Conservation (phyloP, 768 basidiomycete species). For the Termitomyces sp. region DNA sequence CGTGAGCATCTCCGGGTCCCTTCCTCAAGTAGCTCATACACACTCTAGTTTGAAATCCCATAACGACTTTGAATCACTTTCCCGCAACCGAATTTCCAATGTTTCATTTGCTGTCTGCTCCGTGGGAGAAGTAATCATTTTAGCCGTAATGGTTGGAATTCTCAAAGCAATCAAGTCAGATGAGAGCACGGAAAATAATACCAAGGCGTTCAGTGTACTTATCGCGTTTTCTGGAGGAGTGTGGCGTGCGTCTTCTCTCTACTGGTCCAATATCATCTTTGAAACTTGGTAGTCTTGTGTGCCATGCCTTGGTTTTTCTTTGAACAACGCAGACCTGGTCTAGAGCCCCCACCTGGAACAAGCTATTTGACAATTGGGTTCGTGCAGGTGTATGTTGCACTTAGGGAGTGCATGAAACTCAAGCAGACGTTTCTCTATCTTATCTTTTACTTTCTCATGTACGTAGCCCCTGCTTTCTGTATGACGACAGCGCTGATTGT, state of each 20-base stretch:
- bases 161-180: slow-evolving; percentile 59
- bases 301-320: slow-evolving; percentile 71
- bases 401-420: slow-evolving; percentile 58
- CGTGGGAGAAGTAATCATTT: slow-evolving; percentile 62
- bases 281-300: slow-evolving; percentile 42
- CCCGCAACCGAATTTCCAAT: slow-evolving; percentile 71
- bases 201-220: slow-evolving; percentile 68
- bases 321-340: slow-evolving; percentile 63
- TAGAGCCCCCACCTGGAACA: slow-evolving; percentile 51
- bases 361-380: slow-evolving; percentile 61
- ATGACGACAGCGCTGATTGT: background rate
- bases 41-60: slow-evolving; percentile 42
- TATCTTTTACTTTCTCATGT: slow-evolving; percentile 75
- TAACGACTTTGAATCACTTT: slow-evolving; percentile 51
- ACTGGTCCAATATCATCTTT: background rate
- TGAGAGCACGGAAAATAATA: slow-evolving; percentile 65
- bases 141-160: slow-evolving; percentile 73
- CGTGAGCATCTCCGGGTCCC: slow-evolving; percentile 25
- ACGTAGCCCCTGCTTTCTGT: slow-evolving; percentile 18
- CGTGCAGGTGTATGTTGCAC: slow-evolving; percentile 58
- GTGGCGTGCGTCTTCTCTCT: slow-evolving; percentile 46
- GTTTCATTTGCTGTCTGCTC: slow-evolving; percentile 69
- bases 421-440: slow-evolving; percentile 75
- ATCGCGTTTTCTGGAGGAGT: slow-evolving; percentile 77
- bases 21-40: background rate